Evolutionary conservation across 225 moss, liverwort and hornwort species (phyloP), one percentile per base, ranked within the genome.

Genomic region (Lunularia cruciata): DNA sequence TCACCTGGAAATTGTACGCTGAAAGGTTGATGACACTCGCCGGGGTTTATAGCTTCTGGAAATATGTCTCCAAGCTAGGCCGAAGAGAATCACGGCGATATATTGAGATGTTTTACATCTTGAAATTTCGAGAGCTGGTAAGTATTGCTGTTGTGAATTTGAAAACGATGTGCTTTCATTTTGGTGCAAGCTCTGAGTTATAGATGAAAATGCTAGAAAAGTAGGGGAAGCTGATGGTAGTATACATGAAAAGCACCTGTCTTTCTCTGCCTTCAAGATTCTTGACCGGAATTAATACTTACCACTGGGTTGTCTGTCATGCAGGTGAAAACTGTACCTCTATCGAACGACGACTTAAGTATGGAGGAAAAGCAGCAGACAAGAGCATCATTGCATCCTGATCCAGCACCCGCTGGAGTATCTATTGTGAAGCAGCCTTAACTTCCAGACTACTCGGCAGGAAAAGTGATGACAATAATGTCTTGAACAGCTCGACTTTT

Each of bases 71-170:
- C 16, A 86, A 87, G 69, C 76, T 94, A 58, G 75, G 89, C 16
- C 71, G 89, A 67, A 83, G 68, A 30, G 91, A 94, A 71, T 34
- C 78, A 19, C 87, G 86, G 16, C 84, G 94, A 25, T 94, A 94
- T 72, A 67, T 94, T 35, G 90, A 94, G 80, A 94, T 94, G 94
- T 89, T 94, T 55, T 94, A 94, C 77, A 85, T 80, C 3, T 81
- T 94, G 4, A 94, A 94, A 54, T 94, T 30, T 75, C 82, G 89
- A 57, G 94, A 94, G 78, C 72, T 94, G 81, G 94, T 94, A 87
- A 0, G 77, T 76, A 42, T 26, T 37, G 46, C 57, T 34, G 19
- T 46, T 1, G 25, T 8, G 8, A n/a, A n/a, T n/a, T n/a, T n/a
- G n/a, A n/a, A n/a, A n/a, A n/a, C n/a, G n/a, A n/a, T n/a, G n/a